phyloP scores from a whole-genome alignment of 805 yeast genomes.

The Millerago galiae region DNA sequence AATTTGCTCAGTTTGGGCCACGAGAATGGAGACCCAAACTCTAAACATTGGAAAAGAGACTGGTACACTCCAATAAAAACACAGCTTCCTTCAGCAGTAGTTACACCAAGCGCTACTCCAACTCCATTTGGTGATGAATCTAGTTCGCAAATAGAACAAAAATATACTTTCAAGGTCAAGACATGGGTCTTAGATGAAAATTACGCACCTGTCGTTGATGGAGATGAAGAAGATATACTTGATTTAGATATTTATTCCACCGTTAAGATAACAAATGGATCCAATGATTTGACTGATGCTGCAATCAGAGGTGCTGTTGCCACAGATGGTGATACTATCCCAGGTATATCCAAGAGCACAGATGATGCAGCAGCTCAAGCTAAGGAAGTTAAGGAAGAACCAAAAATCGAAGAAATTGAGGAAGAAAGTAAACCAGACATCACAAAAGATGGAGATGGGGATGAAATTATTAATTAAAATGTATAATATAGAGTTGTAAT shows the following conservation, averaged over 20 bases:
- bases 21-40: slow-evolving; percentile 11
- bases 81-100: slow-evolving; percentile 10
- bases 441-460: slow-evolving; percentile 18
- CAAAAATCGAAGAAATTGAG: neutral
- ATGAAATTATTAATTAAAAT: slow-evolving; percentile 10
- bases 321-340: slow-evolving; percentile 35
- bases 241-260: slow-evolving; percentile 35
- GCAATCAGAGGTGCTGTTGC: slow-evolving; percentile 54
- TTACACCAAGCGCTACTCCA: slow-evolving; percentile 20
- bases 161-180: slow-evolving; percentile 24
- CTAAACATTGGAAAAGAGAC: slow-evolving; percentile 24
- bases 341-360: slow-evolving; percentile 33
- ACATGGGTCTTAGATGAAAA: slow-evolving; percentile 25
- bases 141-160: slow-evolving; percentile 11
- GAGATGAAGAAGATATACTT: slow-evolving; percentile 37
- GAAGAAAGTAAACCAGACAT: neutral
- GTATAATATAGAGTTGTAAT: neutral
- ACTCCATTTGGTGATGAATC: slow-evolving; percentile 24
- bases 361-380: slow-evolving; percentile 12
- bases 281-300: slow-evolving; percentile 33
- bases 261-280: slow-evolving; percentile 15
- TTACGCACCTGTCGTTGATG: slow-evolving; percentile 25
- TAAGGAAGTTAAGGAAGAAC: neutral
- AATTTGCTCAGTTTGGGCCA: slow-evolving; percentile 12
- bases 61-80: slow-evolving; percentile 20